Base-by-base conservation (phyloP, 331 rosid genomes). In the Phaseolus coccineus region DNA sequence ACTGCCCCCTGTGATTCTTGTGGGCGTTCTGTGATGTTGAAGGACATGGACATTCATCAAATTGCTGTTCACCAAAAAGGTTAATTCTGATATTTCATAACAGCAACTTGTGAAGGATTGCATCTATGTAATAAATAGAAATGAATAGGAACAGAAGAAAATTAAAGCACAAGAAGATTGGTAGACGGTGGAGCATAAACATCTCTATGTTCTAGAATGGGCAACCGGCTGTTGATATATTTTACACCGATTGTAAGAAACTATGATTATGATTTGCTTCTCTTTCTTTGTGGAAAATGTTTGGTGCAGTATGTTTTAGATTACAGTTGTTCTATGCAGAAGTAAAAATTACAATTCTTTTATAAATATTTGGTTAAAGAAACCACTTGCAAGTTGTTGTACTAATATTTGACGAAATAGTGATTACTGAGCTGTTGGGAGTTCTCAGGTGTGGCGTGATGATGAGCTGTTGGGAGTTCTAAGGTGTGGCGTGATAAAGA, bases 31-130 rank as follows among this genome's bases (percentile, higher is more conserved):
- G 98, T 95, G 74, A 95, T 95, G 99, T 79, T 95, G 91, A 95
- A 95, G 88, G 99, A 95, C 75, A 95, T 95, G 99, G 98, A 95
- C 85, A 93, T 95, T 67, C 99, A 95, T 84, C 96, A 85, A 30
- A 63, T 91, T 63, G 99, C 99, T 62, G 99, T 95, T 84, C 99
- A 93, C 81, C 99, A 91, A 59, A 93, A 81, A 87, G 88, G 97
- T 80, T 95, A 80, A 87, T 58, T 70, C 47, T 67, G 7, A 71
- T 71, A 72, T 71, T n/a, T 35, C 77, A 13, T 25, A 11, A 44
- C 5, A n/a, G 56, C 27, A 39, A 40, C 64, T 22, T 74, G 7
- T 37, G 19, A 67, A 30, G 64, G 50, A 63, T 30, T 62, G 19
- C 55, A 61, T 44, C 12, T 52, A 6, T 31, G 44, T 11, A 51